Evolutionary conservation across 228 moss, liverwort and hornwort genomes (phyloP).

Genomic region (Sphagnum magellanicum): DNA sequence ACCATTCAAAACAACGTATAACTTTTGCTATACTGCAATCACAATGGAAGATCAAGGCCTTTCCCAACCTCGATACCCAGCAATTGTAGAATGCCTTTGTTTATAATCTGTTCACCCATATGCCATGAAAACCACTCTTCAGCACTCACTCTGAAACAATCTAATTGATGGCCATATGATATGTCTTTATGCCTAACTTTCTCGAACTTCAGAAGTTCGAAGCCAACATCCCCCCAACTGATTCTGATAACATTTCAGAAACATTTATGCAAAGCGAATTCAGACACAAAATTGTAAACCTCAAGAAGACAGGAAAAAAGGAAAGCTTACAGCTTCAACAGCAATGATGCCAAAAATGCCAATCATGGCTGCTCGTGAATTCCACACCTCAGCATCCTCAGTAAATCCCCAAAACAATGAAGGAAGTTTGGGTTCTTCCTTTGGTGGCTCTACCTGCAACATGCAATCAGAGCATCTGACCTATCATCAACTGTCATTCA

Average conservation of each 20-base stretch:
- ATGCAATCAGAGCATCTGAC: no score
- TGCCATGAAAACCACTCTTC: no score
- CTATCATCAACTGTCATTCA: neutral
- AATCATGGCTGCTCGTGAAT: constrained; percentile 76
- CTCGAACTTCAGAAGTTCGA: no score
- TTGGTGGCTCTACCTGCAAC: constrained; percentile 54
- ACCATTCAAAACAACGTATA: no score
- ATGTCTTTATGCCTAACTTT: no score
- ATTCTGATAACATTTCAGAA: no score
- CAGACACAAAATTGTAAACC: no score
- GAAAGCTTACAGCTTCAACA: constrained; percentile 67
- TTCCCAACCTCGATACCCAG: constrained; percentile 77
- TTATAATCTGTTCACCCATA: constrained; percentile 31
- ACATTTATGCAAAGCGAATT: no score
- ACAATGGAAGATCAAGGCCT: constrained; percentile 75
- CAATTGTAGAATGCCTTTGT: constrained; percentile 54
- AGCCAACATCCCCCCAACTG: no score
- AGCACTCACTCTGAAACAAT: no score
- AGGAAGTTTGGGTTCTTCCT: constrained; percentile 59
- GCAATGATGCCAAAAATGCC: constrained; percentile 60
- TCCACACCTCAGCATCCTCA: constrained; percentile 76
- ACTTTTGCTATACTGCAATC: neutral
- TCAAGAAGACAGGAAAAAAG: neutral
- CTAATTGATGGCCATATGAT: no score
- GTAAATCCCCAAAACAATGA: constrained; percentile 69